Conservation (phyloP, 1,284 basidiomycete genomes). For the Rhodotorula mucilaginosa region DNA sequence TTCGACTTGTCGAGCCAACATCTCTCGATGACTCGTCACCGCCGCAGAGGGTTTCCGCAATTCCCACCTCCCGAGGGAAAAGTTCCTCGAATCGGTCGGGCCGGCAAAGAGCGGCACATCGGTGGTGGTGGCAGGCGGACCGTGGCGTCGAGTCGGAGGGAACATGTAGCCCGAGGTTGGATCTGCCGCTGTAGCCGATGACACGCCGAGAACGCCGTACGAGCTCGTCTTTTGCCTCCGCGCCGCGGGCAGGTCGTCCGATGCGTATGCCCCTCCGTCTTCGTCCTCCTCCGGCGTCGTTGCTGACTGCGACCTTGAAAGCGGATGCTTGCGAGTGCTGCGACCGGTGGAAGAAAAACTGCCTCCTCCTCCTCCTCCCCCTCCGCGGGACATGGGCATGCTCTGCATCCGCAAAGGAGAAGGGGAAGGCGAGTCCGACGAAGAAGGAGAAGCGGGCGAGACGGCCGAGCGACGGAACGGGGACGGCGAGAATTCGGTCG, state of each 20-base stretch:
- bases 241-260: slow-evolving; percentile 4
- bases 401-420: slow-evolving; percentile 16
- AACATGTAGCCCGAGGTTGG: not conserved
- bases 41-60: slow-evolving; percentile 15
- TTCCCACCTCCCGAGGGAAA: slow-evolving; percentile 32
- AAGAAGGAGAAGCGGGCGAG: slow-evolving; percentile 8
- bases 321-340: slow-evolving; percentile 9
- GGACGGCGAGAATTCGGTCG: not conserved
- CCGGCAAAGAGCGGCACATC: slow-evolving; percentile 23
- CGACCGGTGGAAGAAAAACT: not conserved
- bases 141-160: not conserved
- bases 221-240: slow-evolving; percentile 1
- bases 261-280: not conserved
- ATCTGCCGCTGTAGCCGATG: not conserved
- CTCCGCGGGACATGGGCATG: not conserved
- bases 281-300: not conserved
- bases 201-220: slow-evolving; percentile 13
- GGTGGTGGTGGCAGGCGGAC: not conserved
- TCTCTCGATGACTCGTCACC: not conserved
- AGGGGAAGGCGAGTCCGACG: slow-evolving; percentile 15
- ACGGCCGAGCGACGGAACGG: not conserved
- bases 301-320: slow-evolving; percentile 8
- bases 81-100: slow-evolving; percentile 16
- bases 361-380: not conserved
- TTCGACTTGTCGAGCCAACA: slow-evolving; percentile 9